A percentile compares a stretch with the other conserved stretches of the same genome.
phyloP scores from a whole-genome alignment of 73 alveolate genomes.

The Blepharisma stoltei region DNA sequence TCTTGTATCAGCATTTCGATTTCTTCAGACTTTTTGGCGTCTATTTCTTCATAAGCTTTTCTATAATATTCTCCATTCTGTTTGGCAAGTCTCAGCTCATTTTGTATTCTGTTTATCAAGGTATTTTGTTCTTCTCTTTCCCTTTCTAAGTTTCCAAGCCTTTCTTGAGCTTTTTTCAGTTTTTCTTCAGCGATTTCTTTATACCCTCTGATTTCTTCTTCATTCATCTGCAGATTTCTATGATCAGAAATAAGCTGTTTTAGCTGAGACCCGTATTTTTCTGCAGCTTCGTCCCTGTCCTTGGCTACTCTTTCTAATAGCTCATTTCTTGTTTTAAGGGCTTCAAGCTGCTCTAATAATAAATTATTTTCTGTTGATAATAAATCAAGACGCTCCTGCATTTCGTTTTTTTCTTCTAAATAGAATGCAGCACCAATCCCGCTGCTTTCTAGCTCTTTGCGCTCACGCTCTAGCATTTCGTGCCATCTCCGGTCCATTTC shows the following conservation, averaged over 20 bases:
- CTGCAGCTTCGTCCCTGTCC: slow-evolving; percentile 26
- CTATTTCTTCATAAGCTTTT: slow-evolving; percentile 30
- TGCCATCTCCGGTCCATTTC: slow-evolving; percentile 31
- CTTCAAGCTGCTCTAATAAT: slow-evolving; percentile 13
- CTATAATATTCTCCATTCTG: slow-evolving; percentile 10
- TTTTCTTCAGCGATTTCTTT: slow-evolving; percentile 33
- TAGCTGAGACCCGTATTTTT: not conserved
- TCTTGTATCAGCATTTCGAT: slow-evolving; percentile 31
- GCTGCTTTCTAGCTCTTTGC: not conserved
- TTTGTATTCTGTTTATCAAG: not conserved
- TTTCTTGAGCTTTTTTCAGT: not conserved
- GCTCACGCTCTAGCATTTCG: slow-evolving; percentile 24
- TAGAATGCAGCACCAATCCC: not conserved
- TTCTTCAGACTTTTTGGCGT: slow-evolving; percentile 25
- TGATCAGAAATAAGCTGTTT: slow-evolving; percentile 20
- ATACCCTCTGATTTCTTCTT: slow-evolving; percentile 17
- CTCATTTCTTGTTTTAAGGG: not conserved
- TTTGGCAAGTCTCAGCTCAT: not conserved
- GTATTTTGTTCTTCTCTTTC: slow-evolving; percentile 26
- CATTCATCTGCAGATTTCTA: slow-evolving; percentile 17
- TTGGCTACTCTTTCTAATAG: slow-evolving; percentile 12
- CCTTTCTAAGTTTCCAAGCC: slow-evolving; percentile 6
- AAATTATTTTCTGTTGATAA: slow-evolving; percentile 18
- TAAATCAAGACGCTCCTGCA: slow-evolving; percentile 19
- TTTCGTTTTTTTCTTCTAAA: slow-evolving; percentile 26